Evolutionary conservation across 768 basidiomycete species (phyloP), one percentile per base, ranked within the genome.

Genomic region (Crassisporium funariophilum): DNA sequence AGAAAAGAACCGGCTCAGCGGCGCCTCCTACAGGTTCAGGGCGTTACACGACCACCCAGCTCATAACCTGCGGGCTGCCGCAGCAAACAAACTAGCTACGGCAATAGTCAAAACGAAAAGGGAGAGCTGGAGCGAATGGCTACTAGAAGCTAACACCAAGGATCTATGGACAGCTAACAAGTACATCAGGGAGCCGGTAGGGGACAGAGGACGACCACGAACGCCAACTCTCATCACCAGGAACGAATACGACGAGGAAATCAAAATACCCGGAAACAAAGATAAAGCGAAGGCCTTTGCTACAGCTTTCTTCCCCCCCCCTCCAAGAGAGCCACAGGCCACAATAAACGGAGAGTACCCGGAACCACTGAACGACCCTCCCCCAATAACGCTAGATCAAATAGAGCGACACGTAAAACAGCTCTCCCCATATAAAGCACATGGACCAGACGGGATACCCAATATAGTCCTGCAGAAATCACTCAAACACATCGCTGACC

Each of bases 1-100:
- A 4, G 27, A 57, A 5, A 43, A 51, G 0, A 44, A 56, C 5
- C 47, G 52, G 34, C 29, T 62, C 11, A 48, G 50, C 2, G 24
- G 49, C 0, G 22, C 41, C 1, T 15, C 62, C 0, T 39, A 47
- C 15, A 42, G 33, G 0, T 44, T 40, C 17, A 40, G 54, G 15
- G 27, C 19, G 0, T 15, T 45, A 0, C 47, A 33, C 0, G 40
- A 54, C 1, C 60, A 69, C 55, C 64, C 59, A 0, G 29, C 50
- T 0, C 58, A 63, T 17, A 25, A 46, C n/a, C n/a, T n/a, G n/a
- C n/a, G n/a, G n/a, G n/a, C n/a, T n/a, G n/a, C n/a, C n/a, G 21
- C 51, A 60, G n/a, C 27, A 29, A 29, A 13, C 8, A 29, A 29
- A 13, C 13, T 29, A 7, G 13, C 27, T 44, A 36, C 54, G 56